Percentiles rank a stretch among this genome's conserved stretches.
phyloP scores from a whole-genome alignment of 2,329 filamentous ascomycete species.

The Claviceps quebecensis region DNA sequence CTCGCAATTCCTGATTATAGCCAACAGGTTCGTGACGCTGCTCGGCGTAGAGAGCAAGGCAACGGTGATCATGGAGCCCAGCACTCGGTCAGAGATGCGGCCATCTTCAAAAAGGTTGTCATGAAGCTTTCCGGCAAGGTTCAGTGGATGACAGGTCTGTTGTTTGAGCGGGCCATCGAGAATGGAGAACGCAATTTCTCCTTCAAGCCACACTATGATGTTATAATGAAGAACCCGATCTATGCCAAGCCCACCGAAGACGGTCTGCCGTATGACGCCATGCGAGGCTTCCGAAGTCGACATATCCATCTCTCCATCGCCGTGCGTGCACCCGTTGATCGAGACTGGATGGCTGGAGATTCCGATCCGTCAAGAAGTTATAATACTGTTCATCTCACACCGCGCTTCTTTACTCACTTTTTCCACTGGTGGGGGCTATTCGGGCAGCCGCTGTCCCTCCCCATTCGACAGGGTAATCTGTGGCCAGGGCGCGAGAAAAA shows the following conservation, averaged over 20 bases:
- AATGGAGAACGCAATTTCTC: constrained; percentile 64
- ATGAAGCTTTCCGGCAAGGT: constrained; percentile 98
- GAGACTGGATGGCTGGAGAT: constrained; percentile 71
- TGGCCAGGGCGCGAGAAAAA: constrained; percentile 92
- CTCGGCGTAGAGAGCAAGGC: constrained; percentile 33
- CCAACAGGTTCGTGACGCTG: constrained; percentile 62
- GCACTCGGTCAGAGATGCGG: constrained; percentile 54
- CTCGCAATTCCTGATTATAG: constrained; percentile 90
- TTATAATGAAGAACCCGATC: constrained; percentile 70
- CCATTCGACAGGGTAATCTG: constrained; percentile 78
- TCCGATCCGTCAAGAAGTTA: constrained; percentile 74
- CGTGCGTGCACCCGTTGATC: constrained; percentile 71
- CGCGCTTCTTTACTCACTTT: constrained; percentile 96
- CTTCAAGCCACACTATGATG: constrained; percentile 85
- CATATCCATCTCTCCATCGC: constrained; percentile 94
- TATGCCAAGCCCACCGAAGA: constrained; percentile 49
- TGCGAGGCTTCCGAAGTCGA: constrained; percentile 87
- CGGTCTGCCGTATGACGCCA: constrained; percentile 66
- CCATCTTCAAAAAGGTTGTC: constrained; percentile 93
- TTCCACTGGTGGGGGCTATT: constrained; percentile 97
- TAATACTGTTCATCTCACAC: constrained; percentile 88
- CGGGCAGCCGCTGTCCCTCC: constrained; percentile 84
- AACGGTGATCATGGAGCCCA: constrained; percentile 44
- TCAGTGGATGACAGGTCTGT: constrained; percentile 77
- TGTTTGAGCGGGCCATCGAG: constrained; percentile 76